A percentile compares a stretch with the other conserved stretches of the same genome.
Evolutionary conservation across 805 yeast species (phyloP).

Genomic region (Osmozyma mogii): DNA sequence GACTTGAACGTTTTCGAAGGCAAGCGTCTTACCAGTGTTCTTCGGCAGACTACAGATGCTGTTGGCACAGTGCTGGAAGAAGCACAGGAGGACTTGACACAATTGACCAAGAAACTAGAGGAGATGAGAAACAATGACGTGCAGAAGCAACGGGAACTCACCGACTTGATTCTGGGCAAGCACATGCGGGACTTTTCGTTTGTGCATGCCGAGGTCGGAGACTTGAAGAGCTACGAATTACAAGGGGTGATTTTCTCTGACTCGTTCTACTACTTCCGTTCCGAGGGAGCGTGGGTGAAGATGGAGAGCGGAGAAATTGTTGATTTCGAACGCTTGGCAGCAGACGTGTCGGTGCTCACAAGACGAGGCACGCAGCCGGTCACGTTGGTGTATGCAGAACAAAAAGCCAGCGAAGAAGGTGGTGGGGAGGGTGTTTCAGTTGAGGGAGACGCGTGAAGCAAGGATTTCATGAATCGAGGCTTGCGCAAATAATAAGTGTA

Average conservation of each 20-base stretch:
- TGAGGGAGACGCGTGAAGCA: no score
- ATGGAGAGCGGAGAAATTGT: conserved; percentile 9
- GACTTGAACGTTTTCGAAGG: conserved; percentile 32
- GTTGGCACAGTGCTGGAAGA: conserved; percentile 6
- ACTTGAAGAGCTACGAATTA: conserved; percentile 17
- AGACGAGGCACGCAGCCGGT: conserved; percentile 7
- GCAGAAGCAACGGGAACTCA: conserved; percentile 13
- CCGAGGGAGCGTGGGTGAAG: conserved; percentile 7
- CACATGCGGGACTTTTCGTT: conserved; percentile 5
- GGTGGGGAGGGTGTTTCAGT: no score
- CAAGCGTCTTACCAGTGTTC: conserved; percentile 22
- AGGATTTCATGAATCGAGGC: no score
- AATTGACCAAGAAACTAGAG: conserved; percentile 14
- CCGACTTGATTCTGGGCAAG: conserved; percentile 8
- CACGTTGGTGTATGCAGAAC: conserved; percentile 10
- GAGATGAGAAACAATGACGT: conserved; percentile 15
- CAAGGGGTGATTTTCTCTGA: conserved; percentile 27
- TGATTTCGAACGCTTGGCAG: conserved; percentile 8
- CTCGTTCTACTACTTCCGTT: conserved; percentile 15
- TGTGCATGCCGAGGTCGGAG: conserved; percentile 4
- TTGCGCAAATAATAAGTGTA: no score
- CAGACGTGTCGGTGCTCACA: conserved; percentile 3
- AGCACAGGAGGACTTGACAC: conserved; percentile 14
- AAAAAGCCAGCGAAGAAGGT: no score
- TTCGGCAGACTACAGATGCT: conserved; percentile 16